phyloP scores from a whole-genome alignment of 129 eudicot species.

The Lactuca saligna region DNA sequence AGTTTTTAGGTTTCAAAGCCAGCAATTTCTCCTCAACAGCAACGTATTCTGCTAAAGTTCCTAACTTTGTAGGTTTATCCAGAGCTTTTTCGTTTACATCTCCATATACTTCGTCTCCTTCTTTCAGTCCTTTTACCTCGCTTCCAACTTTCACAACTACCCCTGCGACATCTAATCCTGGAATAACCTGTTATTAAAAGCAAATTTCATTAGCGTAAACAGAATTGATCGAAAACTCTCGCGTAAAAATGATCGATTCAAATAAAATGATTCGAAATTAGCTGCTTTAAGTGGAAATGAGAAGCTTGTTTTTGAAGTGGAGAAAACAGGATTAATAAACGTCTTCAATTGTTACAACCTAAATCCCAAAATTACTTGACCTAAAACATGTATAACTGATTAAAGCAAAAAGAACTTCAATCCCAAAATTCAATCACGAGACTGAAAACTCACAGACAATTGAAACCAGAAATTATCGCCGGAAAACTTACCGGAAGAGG shows the following conservation, averaged over 20 bases:
- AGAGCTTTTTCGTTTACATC: slow-evolving; percentile 59
- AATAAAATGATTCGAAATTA: background rate
- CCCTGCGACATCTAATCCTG: slow-evolving; percentile 89
- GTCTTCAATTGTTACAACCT: background rate
- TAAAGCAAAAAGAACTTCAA: background rate
- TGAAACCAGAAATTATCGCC: background rate
- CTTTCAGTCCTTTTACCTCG: slow-evolving; percentile 70
- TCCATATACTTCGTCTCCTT: slow-evolving; percentile 90
- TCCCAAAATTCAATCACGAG: slow-evolving; percentile 1
- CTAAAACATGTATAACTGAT: background rate
- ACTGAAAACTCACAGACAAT: slow-evolving; percentile 6
- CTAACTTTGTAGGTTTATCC: slow-evolving; percentile 64
- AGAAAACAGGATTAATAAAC: background rate
- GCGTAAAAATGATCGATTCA: background rate
- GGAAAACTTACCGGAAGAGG: slow-evolving; percentile 67
- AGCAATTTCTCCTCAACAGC: slow-evolving; percentile 79
- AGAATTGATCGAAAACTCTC: background rate
- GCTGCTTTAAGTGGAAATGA: background rate
- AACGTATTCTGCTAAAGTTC: slow-evolving; percentile 81
- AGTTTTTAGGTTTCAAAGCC: slow-evolving; percentile 68
- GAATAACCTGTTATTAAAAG: slow-evolving; percentile 54
- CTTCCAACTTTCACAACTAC: slow-evolving; percentile 87
- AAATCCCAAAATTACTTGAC: background rate
- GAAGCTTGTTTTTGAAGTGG: background rate
- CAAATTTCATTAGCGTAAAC: background rate